Percentiles rank a stretch among this genome's conserved stretches.
Evolutionary conservation across 2,329 filamentous ascomycete species (phyloP).

Genomic region (Diaporthe longicolla): DNA sequence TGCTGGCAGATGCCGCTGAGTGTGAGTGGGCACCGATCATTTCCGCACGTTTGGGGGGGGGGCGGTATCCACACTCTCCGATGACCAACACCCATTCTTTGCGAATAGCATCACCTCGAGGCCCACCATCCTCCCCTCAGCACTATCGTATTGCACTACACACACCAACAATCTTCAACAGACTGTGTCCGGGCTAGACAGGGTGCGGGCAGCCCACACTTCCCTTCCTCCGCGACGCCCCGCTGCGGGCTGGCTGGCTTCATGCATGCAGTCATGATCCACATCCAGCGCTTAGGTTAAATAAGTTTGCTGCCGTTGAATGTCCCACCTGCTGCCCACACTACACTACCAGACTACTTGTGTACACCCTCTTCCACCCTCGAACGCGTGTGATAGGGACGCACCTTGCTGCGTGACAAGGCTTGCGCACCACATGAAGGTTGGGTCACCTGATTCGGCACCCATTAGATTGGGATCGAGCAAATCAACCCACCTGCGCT

Average conservation of each 20-base stretch:
- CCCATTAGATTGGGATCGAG: conserved; percentile 6
- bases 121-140: conserved; percentile 16
- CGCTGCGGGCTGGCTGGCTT: conserved; percentile 16
- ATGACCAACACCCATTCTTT: conserved; percentile 14
- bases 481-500: conserved; percentile 23
- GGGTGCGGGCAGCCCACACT: conserved; percentile 23
- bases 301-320: conserved; percentile 19
- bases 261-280: conserved; percentile 26
- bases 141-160: conserved; percentile 12
- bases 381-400: conserved; percentile 24
- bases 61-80: background rate
- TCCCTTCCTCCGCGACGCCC: conserved; percentile 10
- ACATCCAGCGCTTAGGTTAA: conserved; percentile 38
- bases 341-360: too few species aligned
- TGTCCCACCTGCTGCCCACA: background rate
- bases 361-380: conserved; percentile 26
- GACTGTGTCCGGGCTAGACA: background rate
- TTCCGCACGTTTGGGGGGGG: conserved; percentile 35
- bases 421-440: conserved; percentile 38
- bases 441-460: conserved; percentile 40
- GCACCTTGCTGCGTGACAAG: conserved; percentile 35
- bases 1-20: conserved; percentile 27
- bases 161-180: background rate
- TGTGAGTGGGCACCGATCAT: conserved; percentile 29
- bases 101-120: conserved; percentile 20